Conservation (phyloP, 345 rosid genomes). For the Populus deltoides region DNA sequence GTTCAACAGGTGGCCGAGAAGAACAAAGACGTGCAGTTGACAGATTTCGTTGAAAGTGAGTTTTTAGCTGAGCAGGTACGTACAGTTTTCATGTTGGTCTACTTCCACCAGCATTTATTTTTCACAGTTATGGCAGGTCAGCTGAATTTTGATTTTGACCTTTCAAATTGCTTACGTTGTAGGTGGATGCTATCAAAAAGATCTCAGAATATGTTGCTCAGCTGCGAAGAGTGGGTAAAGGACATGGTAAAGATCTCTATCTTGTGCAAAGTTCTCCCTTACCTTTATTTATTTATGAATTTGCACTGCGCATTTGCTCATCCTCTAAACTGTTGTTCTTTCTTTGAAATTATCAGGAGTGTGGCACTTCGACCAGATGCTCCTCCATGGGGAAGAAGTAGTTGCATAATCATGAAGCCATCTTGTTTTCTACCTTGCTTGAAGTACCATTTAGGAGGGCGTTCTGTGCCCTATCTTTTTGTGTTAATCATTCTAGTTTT, state of each 20-base stretch:
- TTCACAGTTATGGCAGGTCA: background rate
- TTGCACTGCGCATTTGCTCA: background rate
- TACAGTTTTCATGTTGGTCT: background rate
- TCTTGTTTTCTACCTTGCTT: background rate
- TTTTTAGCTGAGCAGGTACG: slow-evolving; percentile 31
- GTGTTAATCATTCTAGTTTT: slow-evolving; percentile 5
- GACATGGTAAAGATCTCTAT: slow-evolving; percentile 15
- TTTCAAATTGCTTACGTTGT: background rate
- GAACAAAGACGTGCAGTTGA: slow-evolving; percentile 25
- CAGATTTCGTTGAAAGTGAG: slow-evolving; percentile 28
- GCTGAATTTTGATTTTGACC: background rate
- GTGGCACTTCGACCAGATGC: slow-evolving; percentile 40
- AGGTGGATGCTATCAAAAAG: slow-evolving; percentile 32
- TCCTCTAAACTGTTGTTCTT: background rate
- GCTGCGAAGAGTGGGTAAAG: slow-evolving; percentile 32
- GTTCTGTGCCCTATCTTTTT: background rate
- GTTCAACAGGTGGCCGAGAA: slow-evolving; percentile 16
- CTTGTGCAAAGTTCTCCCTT: background rate
- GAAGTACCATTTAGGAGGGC: background rate
- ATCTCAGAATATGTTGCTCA: slow-evolving; percentile 36
- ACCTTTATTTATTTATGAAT: background rate
- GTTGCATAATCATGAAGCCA: slow-evolving; percentile 32
- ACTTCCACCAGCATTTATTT: background rate
- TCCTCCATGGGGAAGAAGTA: slow-evolving; percentile 10
- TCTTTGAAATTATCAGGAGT: slow-evolving; percentile 20